Conservation (phyloP, 169 alveolate genomes). For the Cryptosporidium meleagridis region DNA sequence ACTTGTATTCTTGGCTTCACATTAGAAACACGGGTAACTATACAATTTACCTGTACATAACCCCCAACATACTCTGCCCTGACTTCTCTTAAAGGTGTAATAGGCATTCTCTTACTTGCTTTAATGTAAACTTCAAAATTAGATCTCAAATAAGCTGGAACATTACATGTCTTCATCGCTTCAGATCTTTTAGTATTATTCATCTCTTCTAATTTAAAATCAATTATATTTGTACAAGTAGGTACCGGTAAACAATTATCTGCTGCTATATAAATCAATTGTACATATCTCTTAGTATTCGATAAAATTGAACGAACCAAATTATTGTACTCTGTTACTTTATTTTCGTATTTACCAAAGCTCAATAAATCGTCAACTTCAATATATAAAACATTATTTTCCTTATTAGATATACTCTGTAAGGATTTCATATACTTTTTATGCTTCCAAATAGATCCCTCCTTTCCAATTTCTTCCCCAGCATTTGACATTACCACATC, state of each 20-base stretch:
- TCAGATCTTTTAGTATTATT: conserved; percentile 68
- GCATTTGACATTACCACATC: not conserved
- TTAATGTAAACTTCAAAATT: conserved; percentile 80
- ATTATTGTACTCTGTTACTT: conserved; percentile 26
- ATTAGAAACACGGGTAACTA: conserved; percentile 92
- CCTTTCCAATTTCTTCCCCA: not conserved
- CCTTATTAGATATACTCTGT: conserved; percentile 65
- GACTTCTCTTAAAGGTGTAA: conserved; percentile 89
- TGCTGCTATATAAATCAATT: conserved; percentile 70
- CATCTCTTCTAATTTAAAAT: conserved; percentile 41
- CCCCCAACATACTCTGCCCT: conserved; percentile 92
- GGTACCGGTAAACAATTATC: conserved; percentile 45
- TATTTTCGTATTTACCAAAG: conserved; percentile 38
- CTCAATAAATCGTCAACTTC: conserved; percentile 67
- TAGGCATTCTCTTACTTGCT: conserved; percentile 82
- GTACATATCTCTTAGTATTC: conserved; percentile 75
- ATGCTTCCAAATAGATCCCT: conserved; percentile 17
- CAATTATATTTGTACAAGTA: not conserved
- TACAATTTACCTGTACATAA: conserved; percentile 85
- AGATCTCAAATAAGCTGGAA: conserved; percentile 82
- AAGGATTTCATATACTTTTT: conserved; percentile 54
- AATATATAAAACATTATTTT: not conserved
- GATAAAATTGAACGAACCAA: conserved; percentile 57
- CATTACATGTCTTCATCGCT: conserved; percentile 83
- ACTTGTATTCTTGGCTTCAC: conserved; percentile 93